phyloP scores from a whole-genome alignment of 108 stramenopile genomes.

The Aurantiochytrium sp. region DNA sequence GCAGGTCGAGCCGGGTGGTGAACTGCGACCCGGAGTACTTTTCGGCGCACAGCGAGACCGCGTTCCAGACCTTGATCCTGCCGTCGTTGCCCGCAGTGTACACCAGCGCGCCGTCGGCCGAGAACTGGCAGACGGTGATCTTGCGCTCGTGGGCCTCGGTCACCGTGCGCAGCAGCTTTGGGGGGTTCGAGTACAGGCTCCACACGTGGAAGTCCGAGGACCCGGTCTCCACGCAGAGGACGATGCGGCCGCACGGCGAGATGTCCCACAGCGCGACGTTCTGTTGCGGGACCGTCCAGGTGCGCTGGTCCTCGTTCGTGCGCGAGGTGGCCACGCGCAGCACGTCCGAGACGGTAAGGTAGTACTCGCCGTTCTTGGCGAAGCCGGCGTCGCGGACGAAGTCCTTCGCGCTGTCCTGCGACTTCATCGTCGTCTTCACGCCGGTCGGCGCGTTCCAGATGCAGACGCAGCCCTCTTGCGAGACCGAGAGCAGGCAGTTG shows the following conservation, averaged over 20 bases:
- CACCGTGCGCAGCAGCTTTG: not conserved
- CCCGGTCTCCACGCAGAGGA: not conserved
- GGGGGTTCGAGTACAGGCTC: slow-evolving; percentile 17
- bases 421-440: not conserved
- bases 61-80: not conserved
- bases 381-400: not conserved
- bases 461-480: not conserved
- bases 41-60: not conserved
- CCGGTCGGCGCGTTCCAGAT: slow-evolving; percentile 19
- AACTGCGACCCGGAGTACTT: not conserved
- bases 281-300: not conserved
- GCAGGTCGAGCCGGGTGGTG: not conserved
- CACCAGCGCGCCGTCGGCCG: not conserved
- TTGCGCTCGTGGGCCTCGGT: not conserved
- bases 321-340: not conserved
- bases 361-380: not conserved
- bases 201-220: not conserved
- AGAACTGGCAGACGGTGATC: not conserved
- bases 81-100: slow-evolving; percentile 15
- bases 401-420: not conserved
- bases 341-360: not conserved
- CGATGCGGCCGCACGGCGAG: not conserved
- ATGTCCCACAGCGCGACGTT: not conserved
- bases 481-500: not conserved
- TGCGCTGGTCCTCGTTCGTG: not conserved